These are phyloP conservation scores for Tilletiopsis washingtonensis DNA, from an alignment of 1,284 basidiomycete species.

Conservation along the genomic window DNA sequence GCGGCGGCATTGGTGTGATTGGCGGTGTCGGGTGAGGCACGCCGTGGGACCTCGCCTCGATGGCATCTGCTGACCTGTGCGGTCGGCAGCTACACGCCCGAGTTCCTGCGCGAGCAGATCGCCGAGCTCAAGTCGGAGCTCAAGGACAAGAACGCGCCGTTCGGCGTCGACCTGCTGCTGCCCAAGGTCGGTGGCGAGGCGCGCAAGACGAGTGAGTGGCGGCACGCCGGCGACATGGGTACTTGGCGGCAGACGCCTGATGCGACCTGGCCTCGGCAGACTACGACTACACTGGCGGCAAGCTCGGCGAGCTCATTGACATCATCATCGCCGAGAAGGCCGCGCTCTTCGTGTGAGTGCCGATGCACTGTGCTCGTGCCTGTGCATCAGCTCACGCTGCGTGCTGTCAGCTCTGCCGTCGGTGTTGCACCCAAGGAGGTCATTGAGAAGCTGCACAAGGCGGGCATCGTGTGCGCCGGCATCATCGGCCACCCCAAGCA, in stretches of 20 bases:
- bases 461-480: conserved; percentile 36
- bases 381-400: background rate
- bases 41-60: too few relatives aligned
- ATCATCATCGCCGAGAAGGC: conserved; percentile 37
- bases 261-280: conserved; percentile 1
- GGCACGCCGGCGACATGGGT: conserved; percentile 8
- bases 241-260: background rate
- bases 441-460: conserved; percentile 33
- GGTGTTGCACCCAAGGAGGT: conserved; percentile 36
- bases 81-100: conserved; percentile 16
- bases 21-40: conserved; percentile 28
- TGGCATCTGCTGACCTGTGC: too few relatives aligned
- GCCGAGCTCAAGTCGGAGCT: conserved; percentile 24
- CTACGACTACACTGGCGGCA: conserved; percentile 36
- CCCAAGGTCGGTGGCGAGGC: conserved; percentile 40
- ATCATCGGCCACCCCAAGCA: conserved; percentile 61
- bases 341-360: conserved; percentile 30
- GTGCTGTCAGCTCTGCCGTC: conserved; percentile 19
- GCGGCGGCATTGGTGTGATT: conserved; percentile 38
- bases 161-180: conserved; percentile 38
- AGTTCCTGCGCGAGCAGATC: conserved; percentile 17
- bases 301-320: conserved; percentile 31
- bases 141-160: conserved; percentile 38
- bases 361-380: background rate
- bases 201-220: conserved; percentile 27